Base-by-base conservation (phyloP, 768 basidiomycete species). In the Dendrothele bispora region DNA sequence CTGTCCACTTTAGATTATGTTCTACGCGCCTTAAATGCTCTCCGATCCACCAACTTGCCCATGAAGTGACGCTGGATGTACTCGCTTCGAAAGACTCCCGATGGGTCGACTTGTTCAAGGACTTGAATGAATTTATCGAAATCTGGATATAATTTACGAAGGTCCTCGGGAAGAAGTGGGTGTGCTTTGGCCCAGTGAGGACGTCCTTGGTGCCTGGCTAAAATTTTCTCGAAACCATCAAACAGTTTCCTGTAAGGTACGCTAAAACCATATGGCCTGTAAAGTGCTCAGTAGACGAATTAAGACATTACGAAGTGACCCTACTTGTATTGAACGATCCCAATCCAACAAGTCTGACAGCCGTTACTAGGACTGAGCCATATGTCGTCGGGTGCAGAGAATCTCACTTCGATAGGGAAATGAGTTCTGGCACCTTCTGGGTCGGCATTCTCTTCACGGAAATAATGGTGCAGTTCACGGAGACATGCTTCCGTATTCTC, bases 141-240 rank as follows among this genome's bases (percentile, higher is more conserved):
- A 50, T 72, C 78, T 18, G 94, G 89, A 68, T 98, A 98, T 10
- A 88, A 67, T 45, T 57, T 60, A 43, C 80, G 78, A 45, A 97
- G 77, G 26, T 72, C 66, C 37, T 75, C 73, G 2, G 88, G 88
- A 36, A 75, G 72, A 29, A 95, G 75, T 20, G 70, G 68, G 62
- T 98, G 95, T 18, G 90, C 79, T 67, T 98, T 98, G 0, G 94
- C 95, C 95, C 95, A 98, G 70, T 98, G 95, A 7, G 95, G 94
- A 39, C 90, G 77, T 5, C 93, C 95, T 35, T 78, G 75, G 67
- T 93, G 77, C 24, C 71, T 74, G 18, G 71, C 63, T 49, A 95
- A 61, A 56, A 94, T 86, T 12, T 63, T 56, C 62, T 95, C 91
- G 61, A 91, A 97, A 21, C 74, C 75, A 38, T 74, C 68, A 65